Base-by-base conservation (phyloP, 106 monocot species). In the Dendrobium nobile region DNA sequence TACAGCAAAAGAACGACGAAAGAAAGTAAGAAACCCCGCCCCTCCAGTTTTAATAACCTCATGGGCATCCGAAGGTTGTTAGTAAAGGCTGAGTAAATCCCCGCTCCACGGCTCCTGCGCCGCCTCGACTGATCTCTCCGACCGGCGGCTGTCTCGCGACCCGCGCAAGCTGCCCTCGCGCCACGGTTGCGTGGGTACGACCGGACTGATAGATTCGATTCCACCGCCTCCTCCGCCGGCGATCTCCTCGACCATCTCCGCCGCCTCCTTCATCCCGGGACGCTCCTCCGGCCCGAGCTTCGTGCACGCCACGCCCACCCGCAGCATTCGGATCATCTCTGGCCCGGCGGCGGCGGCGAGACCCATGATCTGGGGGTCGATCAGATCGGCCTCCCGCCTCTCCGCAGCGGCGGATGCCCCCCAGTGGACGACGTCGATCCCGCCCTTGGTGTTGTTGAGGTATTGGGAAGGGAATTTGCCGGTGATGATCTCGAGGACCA, bases 401-500 rank as follows among this genome's bases (percentile, higher is more conserved):
- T 91, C 91, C 19, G 47, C 58, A 9, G 81, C 64, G 18, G 88
- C 88, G 4, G 74, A 45, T 8, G 80, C 26, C 33, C 54, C 82
- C 91, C 82, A 88, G 47, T 80, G 79, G 72, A 82, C 88, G n/a
- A 88, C 82, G 70, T 91, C 88, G 19, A 83, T 88, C 7, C 91
- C 91, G 16, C 91, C 91, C 28, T 72, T 82, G 54, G 78, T 77
- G 79, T 78, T 84, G 82, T 70, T 81, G 11, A 84, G 73, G 74
- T 82, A 82, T 26, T 76, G 82, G 9, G 76, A 61, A 6, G 82
- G 82, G 47, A 82, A 75, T 37, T 86, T 86, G 13, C 91, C 88
- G 16, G 91, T 88, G 58, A 91, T 48, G 54, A 88, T 73, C 85
- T 91, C 91, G 24, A 91, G 82, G 56, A 88, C 54, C 75, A 91